phyloP scores from a whole-genome alignment of 108 stramenopile species.

The Nitzschia sp. region DNA sequence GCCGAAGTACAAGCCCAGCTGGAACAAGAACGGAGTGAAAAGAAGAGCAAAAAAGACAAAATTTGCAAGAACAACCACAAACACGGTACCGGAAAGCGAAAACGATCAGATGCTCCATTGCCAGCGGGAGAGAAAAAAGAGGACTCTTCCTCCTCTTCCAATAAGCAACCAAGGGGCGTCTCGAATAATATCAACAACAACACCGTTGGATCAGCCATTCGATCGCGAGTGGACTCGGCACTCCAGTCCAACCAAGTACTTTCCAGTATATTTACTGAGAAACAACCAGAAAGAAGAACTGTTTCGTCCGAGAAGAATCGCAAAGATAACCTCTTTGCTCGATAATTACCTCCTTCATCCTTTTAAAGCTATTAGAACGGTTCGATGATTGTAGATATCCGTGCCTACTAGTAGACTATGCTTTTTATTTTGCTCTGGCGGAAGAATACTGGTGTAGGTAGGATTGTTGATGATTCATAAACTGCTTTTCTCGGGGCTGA shows the following conservation, averaged over 20 bases:
- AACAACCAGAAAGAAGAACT: background rate
- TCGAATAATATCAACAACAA: too few species aligned
- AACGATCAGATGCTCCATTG: constrained; percentile 27
- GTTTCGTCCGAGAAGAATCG: constrained; percentile 37
- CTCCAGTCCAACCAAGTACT: constrained; percentile 40
- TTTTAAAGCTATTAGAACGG: too few species aligned
- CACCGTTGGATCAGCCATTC: constrained; percentile 21
- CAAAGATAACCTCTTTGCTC: constrained; percentile 47
- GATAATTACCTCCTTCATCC: constrained; percentile 2
- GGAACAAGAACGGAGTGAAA: constrained; percentile 23
- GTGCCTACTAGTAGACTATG: too few species aligned
- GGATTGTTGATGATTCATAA: too few species aligned
- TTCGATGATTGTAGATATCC: too few species aligned
- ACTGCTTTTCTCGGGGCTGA: too few species aligned
- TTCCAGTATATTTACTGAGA: constrained; percentile 46
- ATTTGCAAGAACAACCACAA: constrained; percentile 12
- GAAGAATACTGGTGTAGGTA: too few species aligned
- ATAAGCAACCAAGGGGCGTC: too few species aligned
- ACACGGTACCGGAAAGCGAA: constrained; percentile 1
- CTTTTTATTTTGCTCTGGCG: too few species aligned
- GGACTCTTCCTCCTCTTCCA: background rate
- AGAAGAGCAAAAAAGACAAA: constrained; percentile 20
- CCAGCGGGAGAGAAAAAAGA: background rate
- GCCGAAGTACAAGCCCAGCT: constrained; percentile 47
- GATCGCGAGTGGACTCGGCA: constrained; percentile 35